Evolutionary conservation across 2,329 filamentous ascomycete species (phyloP), one percentile per base, ranked within the genome.

Genomic region (Bipolaris bicolor): DNA sequence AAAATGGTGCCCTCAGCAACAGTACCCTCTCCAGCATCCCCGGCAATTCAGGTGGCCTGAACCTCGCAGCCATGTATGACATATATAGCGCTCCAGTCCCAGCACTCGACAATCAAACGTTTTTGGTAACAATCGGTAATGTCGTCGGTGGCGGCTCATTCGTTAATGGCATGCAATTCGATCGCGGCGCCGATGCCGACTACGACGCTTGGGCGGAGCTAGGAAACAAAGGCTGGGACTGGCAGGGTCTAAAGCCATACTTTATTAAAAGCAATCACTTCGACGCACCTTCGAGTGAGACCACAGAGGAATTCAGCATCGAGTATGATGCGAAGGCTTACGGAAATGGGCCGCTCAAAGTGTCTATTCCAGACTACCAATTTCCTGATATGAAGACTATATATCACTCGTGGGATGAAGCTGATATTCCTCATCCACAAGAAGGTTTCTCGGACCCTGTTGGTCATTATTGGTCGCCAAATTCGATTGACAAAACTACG

Each of bases 111-210:
- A 67, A 71, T 49, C 47, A 49, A 37, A 61, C 61, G 0, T 65
- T 57, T 46, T 22, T 33, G 10, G 64, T 59, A n/a, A 41, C 51
- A 2, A 55, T 67, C 11, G 64, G 63, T 4, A 61, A 58, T 37
- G 69, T 69, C 1, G 71, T 77, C 1, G 74, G 75, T 11, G 75
- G 75, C 5, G 68, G 74, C 20, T 66, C 63, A 1, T 65, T 64
- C 0, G 64, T 76, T 37, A 76, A 77, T 58, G 71, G 72, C 11
- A 72, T 77, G 71, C 57, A 64, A 13, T 75, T 71, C 31, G 68
- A 73, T 37, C 63, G 76, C 13, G 75, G 65, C 9, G 60, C 64
- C 11, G 57, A 66, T 26, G 68, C 60, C 7, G 52, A 55, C 6
- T 55, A 55, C 22, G 45, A 55, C 10, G 45, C 52, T 3, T 55